phyloP scores from a whole-genome alignment of 768 basidiomycete species.

The Mycena latifolia region DNA sequence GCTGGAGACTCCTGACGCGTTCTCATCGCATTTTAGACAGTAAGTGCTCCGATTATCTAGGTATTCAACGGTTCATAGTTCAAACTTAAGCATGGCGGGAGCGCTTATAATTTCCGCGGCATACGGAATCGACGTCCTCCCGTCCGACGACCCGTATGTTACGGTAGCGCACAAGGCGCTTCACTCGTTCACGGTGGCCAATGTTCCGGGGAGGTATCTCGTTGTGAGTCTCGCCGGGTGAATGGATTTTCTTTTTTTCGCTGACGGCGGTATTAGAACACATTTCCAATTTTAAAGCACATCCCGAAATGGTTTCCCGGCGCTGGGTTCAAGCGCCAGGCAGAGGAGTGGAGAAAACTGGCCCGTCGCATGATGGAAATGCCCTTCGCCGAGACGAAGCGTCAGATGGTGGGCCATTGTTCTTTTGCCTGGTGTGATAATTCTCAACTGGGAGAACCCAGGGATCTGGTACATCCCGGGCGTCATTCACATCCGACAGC shows the following conservation, averaged over 20 bases:
- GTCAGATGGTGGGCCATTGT: slow-evolving; percentile 44
- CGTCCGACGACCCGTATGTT: slow-evolving; percentile 41
- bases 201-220: background rate
- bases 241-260: too few species aligned
- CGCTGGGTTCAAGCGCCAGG: slow-evolving; percentile 55
- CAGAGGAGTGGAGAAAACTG: slow-evolving; percentile 46
- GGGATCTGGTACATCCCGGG: slow-evolving; percentile 2
- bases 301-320: slow-evolving; percentile 57
- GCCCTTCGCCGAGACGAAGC: slow-evolving; percentile 52
- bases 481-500: slow-evolving; percentile 17
- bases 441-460: too few species aligned
- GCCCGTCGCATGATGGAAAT: slow-evolving; percentile 51
- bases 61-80: too few species aligned
- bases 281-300: slow-evolving; percentile 37
- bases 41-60: too few species aligned
- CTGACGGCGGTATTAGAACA: background rate
- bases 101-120: slow-evolving; percentile 36
- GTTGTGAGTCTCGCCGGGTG: background rate
- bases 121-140: slow-evolving; percentile 40
- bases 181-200: background rate
- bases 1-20: background rate
- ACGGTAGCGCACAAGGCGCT: background rate
- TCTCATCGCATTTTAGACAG: background rate
- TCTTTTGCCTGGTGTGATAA: too few species aligned
- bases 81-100: slow-evolving; percentile 19